Percentiles rank a stretch among this genome's conserved stretches.
Evolutionary conservation across 2,329 filamentous ascomycete species (phyloP).

Genomic region (Nemania bipapillata): DNA sequence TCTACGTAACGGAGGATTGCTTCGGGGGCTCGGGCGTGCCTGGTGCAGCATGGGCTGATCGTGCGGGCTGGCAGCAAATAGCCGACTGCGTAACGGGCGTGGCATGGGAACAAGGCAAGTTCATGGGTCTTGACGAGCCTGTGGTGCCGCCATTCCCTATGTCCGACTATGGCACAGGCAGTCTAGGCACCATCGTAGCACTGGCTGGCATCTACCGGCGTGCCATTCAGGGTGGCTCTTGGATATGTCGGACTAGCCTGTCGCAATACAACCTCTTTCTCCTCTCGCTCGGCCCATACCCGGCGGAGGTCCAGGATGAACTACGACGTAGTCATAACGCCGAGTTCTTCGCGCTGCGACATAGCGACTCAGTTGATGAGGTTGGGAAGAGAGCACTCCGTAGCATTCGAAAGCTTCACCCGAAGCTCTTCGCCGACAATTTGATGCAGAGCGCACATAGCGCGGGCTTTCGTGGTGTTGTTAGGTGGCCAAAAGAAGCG

Average conservation of each 20-base stretch:
- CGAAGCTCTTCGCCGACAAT: conserved; percentile 48
- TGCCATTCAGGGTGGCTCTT: conserved; percentile 51
- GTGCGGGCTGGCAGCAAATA: conserved; percentile 71
- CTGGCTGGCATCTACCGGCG: conserved; percentile 51
- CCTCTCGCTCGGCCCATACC: conserved; percentile 59
- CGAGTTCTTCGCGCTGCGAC: conserved; percentile 65
- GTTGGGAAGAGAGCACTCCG: conserved; percentile 65
- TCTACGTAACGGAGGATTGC: conserved; percentile 77
- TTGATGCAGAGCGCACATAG: conserved; percentile 50
- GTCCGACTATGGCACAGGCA: conserved; percentile 59
- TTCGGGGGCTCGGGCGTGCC: conserved; percentile 68
- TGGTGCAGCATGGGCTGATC: conserved; percentile 66
- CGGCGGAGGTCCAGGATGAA: conserved; percentile 58
- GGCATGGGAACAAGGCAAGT: conserved; percentile 53
- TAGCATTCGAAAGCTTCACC: conserved; percentile 59
- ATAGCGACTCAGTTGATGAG: conserved; percentile 68
- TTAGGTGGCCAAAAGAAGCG: conserved; percentile 59
- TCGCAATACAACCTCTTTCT: conserved; percentile 54
- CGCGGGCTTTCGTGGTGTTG: conserved; percentile 53
- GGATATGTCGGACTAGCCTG: conserved; percentile 52
- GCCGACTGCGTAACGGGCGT: conserved; percentile 54
- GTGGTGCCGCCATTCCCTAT: conserved; percentile 74
- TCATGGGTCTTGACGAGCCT: conserved; percentile 63
- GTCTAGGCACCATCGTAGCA: conserved; percentile 51
- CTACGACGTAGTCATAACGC: conserved; percentile 61